A percentile compares a stretch with the other conserved stretches of the same genome.
Conservation (phyloP, 176 grass and related monocot species). For the Oryza brachyantha region DNA sequence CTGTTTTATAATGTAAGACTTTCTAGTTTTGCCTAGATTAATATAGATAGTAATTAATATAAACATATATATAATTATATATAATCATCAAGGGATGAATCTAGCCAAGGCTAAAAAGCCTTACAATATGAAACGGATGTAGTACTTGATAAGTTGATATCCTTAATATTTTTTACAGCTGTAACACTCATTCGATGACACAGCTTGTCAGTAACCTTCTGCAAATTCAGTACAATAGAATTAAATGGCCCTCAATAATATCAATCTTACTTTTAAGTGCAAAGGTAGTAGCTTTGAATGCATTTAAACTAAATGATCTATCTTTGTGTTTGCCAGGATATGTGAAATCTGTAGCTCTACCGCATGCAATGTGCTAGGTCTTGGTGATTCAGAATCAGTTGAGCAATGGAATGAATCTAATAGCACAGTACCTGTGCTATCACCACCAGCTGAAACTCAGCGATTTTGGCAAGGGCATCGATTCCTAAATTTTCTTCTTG, state of each 20-base stretch:
- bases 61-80: no score
- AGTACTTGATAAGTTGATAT: not conserved
- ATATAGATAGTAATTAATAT: no score
- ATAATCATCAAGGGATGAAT: no score
- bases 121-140: no score
- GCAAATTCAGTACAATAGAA: not conserved
- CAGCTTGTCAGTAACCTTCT: not conserved
- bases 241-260: not conserved
- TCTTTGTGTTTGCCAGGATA: conserved; percentile 44
- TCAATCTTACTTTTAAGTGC: not conserved
- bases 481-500: conserved; percentile 93
- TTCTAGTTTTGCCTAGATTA: no score
- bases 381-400: conserved; percentile 47
- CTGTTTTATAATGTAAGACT: no score
- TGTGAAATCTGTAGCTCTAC: conserved; percentile 89
- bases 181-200: not conserved
- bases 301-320: conserved; percentile 13
- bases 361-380: conserved; percentile 62
- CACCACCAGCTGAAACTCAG: conserved; percentile 40
- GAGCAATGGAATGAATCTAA: conserved; percentile 69
- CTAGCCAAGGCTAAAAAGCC: no score
- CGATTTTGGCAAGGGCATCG: conserved; percentile 92
- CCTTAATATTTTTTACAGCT: not conserved
- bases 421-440: conserved; percentile 22
- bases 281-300: not conserved